These are phyloP conservation scores for Botrytis fragariae DNA, from an alignment of 2,329 filamentous ascomycete species.

Conservation along the genomic window DNA sequence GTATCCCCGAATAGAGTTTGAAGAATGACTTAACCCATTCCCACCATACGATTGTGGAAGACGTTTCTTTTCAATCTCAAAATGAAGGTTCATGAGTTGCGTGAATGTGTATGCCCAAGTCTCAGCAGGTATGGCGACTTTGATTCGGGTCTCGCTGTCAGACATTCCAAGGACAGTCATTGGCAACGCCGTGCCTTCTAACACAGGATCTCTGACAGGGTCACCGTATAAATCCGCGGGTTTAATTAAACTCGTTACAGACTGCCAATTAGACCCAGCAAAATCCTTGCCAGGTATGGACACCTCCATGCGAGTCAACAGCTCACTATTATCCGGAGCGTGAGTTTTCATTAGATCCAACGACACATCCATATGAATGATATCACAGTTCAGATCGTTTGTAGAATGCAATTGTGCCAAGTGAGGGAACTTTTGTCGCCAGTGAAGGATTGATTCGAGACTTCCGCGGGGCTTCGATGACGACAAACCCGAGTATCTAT, in stretches of 20 bases:
- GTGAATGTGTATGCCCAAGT: conserved; percentile 37
- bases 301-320: conserved; percentile 59
- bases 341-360: conserved; percentile 56
- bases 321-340: conserved; percentile 58
- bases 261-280: conserved; percentile 59
- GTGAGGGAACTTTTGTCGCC: conserved; percentile 58
- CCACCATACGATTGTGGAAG: conserved; percentile 39
- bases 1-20: conserved; percentile 50
- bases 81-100: conserved; percentile 30
- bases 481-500: conserved; percentile 32
- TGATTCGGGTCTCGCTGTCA: conserved; percentile 31
- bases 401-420: conserved; percentile 53
- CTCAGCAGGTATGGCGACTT: conserved; percentile 35
- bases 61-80: conserved; percentile 44
- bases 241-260: conserved; percentile 56
- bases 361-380: conserved; percentile 61
- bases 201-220: conserved; percentile 40
- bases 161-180: conserved; percentile 25
- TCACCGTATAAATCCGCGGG: conserved; percentile 46
- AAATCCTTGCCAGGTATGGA: conserved; percentile 53
- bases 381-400: conserved; percentile 53
- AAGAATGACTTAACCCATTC: conserved; percentile 40
- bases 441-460: conserved; percentile 54
- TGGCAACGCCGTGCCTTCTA: conserved; percentile 22
- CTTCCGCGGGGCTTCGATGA: conserved; percentile 33